Conservation (phyloP, 768 basidiomycete species). For the Podaxis sp. region DNA sequence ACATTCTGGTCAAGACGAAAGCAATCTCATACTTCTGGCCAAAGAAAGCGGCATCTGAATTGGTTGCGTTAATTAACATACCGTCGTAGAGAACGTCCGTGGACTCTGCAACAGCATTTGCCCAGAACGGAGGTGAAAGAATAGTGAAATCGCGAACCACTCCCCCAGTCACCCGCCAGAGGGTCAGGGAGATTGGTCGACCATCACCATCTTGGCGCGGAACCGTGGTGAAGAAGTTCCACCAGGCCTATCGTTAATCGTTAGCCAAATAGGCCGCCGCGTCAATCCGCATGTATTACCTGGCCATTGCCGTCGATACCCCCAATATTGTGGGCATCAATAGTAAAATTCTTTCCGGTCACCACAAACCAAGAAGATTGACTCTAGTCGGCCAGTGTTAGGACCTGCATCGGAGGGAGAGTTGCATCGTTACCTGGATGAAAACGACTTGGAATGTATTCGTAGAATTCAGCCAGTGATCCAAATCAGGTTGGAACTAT, state of each 20-base stretch:
- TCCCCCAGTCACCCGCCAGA: constrained; percentile 43
- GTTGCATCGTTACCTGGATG: constrained; percentile 44
- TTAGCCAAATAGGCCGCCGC: not conserved
- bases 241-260: constrained; percentile 42
- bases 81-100: constrained; percentile 50
- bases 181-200: constrained; percentile 53
- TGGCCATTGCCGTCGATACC: constrained; percentile 63
- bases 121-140: constrained; percentile 58
- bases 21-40: constrained; percentile 39
- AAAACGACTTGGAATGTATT: constrained; percentile 63
- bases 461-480: constrained; percentile 52
- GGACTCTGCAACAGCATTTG: constrained; percentile 54
- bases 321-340: constrained; percentile 54
- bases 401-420: not conserved
- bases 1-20: not conserved
- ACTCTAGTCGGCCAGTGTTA: constrained; percentile 28
- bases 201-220: constrained; percentile 54
- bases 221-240: constrained; percentile 45
- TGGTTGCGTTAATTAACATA: constrained; percentile 57
- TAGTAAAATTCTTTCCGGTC: constrained; percentile 51
- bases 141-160: constrained; percentile 48
- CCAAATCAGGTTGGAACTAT: constrained; percentile 52
- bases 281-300: constrained; percentile 20
- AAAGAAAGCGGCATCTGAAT: constrained; percentile 42
- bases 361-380: constrained; percentile 68